Evolutionary conservation across 805 yeast species (phyloP), one percentile per base, ranked within the genome.

Genomic region (Candida piceae): DNA sequence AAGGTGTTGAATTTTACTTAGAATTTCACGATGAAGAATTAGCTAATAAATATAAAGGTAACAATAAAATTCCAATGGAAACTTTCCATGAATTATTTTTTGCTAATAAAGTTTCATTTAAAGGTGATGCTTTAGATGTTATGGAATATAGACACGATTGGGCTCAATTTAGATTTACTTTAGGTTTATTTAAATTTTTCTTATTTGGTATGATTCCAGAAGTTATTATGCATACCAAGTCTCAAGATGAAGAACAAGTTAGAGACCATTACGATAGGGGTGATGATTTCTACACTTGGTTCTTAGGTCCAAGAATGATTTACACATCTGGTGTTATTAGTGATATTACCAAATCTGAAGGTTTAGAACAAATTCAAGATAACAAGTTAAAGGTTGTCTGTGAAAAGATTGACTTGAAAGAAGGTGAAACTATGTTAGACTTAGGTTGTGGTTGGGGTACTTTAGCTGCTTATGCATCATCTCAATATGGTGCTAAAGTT

Each of bases 401-500:
- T 59, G 94, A 84, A 63, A 87, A 87, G 68, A 80, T 86, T 46
- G 84, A 74, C 42, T 70, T 87, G 51, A 57, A 79, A 55, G 53
- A 74, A 48, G 93, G 86, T 51, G 96, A 87, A 48, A 67, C 67
- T 43, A 69, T 86, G 60, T 76, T 87, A 42, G 96, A 87, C 57
- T 66, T 87, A 41, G 96, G 96, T 45, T 87, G 96, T 64, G 96
- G 96, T 51, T 87, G 96, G 96, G 96, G 96, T 58, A 84, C 96
- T 35, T 72, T 89, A 57, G 87, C 95, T 32, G 72, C 90, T 21
- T 86, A 70, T 62, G 88, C 93, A 21, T 84, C 95, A 3, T 74
- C 79, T 44, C 78, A 81, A 57, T 80, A 81, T 53, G 94, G 89
- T 41, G 95, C 96, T 31, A 63, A 74, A 36, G 94, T 84, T 41